These are phyloP conservation scores for Rosa hybrid DNA, from an alignment of 331 rosid species.

Conservation along the genomic window DNA sequence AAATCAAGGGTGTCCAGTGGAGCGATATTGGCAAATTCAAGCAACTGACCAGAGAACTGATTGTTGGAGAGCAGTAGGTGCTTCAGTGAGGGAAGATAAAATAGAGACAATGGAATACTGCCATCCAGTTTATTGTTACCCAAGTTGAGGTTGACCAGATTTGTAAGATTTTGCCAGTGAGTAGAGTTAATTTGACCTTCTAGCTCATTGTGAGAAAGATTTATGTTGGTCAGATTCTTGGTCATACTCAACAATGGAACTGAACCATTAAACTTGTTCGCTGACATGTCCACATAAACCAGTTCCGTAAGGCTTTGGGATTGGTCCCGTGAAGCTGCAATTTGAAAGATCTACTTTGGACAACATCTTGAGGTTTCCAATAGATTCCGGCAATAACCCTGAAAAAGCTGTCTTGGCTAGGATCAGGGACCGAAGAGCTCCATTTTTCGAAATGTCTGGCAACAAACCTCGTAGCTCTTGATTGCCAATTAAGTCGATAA, in stretches of 20 bases:
- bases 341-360: slow-evolving; percentile 1
- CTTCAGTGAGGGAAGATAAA: no score
- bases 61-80: no score
- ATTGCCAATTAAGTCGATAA: slow-evolving; percentile 25
- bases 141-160: no score
- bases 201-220: no score
- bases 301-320: slow-evolving; percentile 29
- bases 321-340: slow-evolving; percentile 19
- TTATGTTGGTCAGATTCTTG: slow-evolving; percentile 22
- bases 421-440: slow-evolving; percentile 12
- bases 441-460: slow-evolving; percentile 21
- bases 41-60: no score
- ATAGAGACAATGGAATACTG: no score
- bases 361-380: slow-evolving; percentile 24
- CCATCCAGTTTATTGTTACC: no score
- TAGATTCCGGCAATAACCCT: slow-evolving; percentile 29
- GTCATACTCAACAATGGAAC: slow-evolving; percentile 26
- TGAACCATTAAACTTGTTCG: slow-evolving; percentile 28
- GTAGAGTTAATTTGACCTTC: no score
- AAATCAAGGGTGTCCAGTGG: no score
- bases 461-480: slow-evolving; percentile 4
- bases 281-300: slow-evolving; percentile 16
- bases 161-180: no score
- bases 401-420: background rate
- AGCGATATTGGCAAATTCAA: no score